These are phyloP conservation scores for Cryptococcus hybrid DNA, from an alignment of 1,284 basidiomycete genomes.

Conservation along the genomic window DNA sequence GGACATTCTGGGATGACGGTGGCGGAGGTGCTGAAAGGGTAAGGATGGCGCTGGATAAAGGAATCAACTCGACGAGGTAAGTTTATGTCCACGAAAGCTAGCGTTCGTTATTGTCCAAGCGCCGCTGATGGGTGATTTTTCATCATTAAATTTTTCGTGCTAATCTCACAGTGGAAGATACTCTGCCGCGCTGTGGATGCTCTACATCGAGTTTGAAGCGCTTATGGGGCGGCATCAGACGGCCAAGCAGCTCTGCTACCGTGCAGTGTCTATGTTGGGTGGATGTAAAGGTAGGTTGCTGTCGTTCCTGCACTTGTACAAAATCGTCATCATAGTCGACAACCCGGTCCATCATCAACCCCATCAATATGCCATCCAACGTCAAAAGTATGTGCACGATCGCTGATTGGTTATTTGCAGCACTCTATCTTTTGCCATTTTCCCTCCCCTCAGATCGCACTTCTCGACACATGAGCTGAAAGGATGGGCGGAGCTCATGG, in stretches of 20 bases:
- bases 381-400: not conserved
- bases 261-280: conserved; percentile 65
- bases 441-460: conserved; percentile 61
- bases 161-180: conserved; percentile 21
- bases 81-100: conserved; percentile 3
- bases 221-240: conserved; percentile 59
- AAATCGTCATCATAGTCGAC: conserved; percentile 48
- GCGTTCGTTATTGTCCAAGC: no score
- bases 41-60: conserved; percentile 37
- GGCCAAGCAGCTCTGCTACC: conserved; percentile 75
- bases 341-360: not conserved
- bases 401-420: conserved; percentile 51
- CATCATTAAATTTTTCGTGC: not conserved
- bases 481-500: conserved; percentile 71
- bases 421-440: conserved; percentile 83
- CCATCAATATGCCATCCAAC: conserved; percentile 53
- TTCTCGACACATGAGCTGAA: conserved; percentile 69
- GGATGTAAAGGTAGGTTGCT: conserved; percentile 54
- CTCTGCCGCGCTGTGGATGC: conserved; percentile 61
- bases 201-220: conserved; percentile 81
- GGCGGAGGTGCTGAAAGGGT: conserved; percentile 44
- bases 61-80: conserved; percentile 32
- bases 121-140: not conserved
- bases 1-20: conserved; percentile 41
- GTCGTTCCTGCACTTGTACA: conserved; percentile 30